These are phyloP conservation scores for Solanum bulbocastanum DNA, from an alignment of 257 asterid species.

Conservation along the genomic window DNA sequence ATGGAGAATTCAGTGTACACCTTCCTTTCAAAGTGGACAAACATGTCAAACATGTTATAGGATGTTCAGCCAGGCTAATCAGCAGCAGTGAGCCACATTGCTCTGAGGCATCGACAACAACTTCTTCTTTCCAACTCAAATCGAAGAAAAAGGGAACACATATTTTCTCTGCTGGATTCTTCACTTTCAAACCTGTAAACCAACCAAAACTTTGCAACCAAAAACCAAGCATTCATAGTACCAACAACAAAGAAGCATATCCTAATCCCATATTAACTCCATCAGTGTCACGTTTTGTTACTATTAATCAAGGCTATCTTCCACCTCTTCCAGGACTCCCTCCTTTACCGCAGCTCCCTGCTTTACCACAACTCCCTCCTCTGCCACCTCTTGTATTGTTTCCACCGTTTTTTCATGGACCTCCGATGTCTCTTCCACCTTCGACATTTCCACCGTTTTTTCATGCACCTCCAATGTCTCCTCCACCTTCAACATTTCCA, in stretches of 20 bases:
- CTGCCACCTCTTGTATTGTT: conserved; percentile 35
- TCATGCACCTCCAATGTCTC: conserved; percentile 27
- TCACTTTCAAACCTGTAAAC: conserved; percentile 66
- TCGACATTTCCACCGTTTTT: conserved; percentile 17
- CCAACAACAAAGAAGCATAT: background rate
- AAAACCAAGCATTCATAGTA: conserved; percentile 21
- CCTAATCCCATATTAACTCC: background rate
- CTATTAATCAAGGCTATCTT: conserved; percentile 12
- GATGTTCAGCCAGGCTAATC: conserved; percentile 57
- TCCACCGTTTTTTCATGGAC: background rate
- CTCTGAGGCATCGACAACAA: conserved; percentile 42
- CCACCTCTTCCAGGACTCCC: conserved; percentile 31
- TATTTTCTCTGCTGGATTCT: conserved; percentile 69
- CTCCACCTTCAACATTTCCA: conserved; percentile 40
- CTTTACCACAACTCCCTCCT: conserved; percentile 42
- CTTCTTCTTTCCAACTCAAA: conserved; percentile 37
- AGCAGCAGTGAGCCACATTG: conserved; percentile 63
- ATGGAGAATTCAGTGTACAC: conserved; percentile 57
- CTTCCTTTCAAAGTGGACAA: conserved; percentile 58
- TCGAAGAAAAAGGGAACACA: conserved; percentile 43
- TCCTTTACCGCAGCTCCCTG: conserved; percentile 45
- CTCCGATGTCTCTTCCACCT: background rate
- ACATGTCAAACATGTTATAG: conserved; percentile 44
- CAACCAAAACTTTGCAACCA: conserved; percentile 50
- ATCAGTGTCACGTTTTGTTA: conserved; percentile 7